Percentiles rank a stretch among this genome's conserved stretches.
phyloP scores from a whole-genome alignment of 352 stramenopile species.

The Globisporangium nodosum region DNA sequence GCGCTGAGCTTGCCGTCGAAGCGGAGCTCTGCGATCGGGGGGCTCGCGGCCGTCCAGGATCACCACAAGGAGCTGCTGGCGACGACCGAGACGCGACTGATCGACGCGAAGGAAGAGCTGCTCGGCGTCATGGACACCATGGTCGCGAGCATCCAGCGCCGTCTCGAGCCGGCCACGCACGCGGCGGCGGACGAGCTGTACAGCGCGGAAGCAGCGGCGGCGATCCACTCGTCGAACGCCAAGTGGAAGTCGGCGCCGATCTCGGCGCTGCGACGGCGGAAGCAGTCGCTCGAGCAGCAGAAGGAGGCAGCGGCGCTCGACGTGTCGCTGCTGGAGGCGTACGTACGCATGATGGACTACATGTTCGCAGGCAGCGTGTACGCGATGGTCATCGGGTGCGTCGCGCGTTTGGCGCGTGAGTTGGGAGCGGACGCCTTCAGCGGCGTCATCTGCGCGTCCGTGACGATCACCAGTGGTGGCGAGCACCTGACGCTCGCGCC shows the following conservation, averaged over 20 bases:
- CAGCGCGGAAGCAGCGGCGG: slow-evolving; percentile 20
- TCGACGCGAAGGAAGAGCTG: slow-evolving; percentile 59
- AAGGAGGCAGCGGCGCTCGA: slow-evolving; percentile 40
- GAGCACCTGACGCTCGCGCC: slow-evolving; percentile 38
- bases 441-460: slow-evolving; percentile 41
- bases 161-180: slow-evolving; percentile 33
- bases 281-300: slow-evolving; percentile 26
- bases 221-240: slow-evolving; percentile 40
- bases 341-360: slow-evolving; percentile 60
- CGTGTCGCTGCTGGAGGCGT: slow-evolving; percentile 36
- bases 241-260: slow-evolving; percentile 68
- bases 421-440: slow-evolving; percentile 29
- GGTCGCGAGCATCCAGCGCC: slow-evolving; percentile 37
- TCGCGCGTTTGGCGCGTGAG: slow-evolving; percentile 30
- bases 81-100: slow-evolving; percentile 47
- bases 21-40: slow-evolving; percentile 4
- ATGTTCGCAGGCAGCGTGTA: slow-evolving; percentile 70
- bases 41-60: slow-evolving; percentile 33
- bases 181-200: slow-evolving; percentile 35
- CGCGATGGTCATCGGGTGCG: slow-evolving; percentile 46
- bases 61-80: slow-evolving; percentile 35
- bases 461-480: slow-evolving; percentile 25
- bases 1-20: slow-evolving; percentile 33
- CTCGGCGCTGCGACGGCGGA: slow-evolving; percentile 28
- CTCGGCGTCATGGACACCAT: slow-evolving; percentile 42